These are phyloP conservation scores for Bacidia rubella DNA, from an alignment of 495 filamentous ascomycete species.

Conservation along the genomic window DNA sequence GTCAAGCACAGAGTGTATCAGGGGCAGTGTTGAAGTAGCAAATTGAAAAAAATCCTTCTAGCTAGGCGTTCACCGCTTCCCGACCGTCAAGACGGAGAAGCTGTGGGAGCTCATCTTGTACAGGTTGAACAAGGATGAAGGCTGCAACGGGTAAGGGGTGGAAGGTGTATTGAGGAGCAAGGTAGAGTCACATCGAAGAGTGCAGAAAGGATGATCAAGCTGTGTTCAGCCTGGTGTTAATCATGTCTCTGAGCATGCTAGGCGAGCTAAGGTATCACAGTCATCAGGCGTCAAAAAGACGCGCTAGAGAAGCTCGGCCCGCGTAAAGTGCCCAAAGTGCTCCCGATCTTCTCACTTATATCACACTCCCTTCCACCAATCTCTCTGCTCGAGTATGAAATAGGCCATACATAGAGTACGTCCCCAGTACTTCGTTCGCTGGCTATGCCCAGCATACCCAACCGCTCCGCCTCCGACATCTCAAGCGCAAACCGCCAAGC, in stretches of 20 bases:
- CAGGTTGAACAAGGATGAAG: neutral
- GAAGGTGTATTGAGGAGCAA: neutral
- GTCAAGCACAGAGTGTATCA: too few relatives aligned
- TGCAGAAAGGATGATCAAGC: neutral
- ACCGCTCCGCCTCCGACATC: conserved; percentile 28
- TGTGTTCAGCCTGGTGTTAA: neutral
- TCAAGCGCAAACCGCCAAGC: conserved; percentile 49
- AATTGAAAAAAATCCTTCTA: neutral
- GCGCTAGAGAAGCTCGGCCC: neutral
- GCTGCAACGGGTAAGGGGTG: neutral
- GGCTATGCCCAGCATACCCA: conserved; percentile 10
- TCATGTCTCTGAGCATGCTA: too few relatives aligned
- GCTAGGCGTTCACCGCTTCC: neutral
- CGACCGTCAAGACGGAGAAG: neutral
- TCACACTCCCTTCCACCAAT: too few relatives aligned
- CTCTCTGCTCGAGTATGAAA: too few relatives aligned
- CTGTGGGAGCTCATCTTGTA: neutral
- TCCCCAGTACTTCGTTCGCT: neutral
- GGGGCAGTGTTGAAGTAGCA: neutral
- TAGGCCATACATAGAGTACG: too few relatives aligned
- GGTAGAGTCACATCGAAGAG: neutral
- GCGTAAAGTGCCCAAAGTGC: too few relatives aligned
- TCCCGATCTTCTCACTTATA: too few relatives aligned
- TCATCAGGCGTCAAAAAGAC: neutral
- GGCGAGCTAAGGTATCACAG: neutral